Evolutionary conservation across 2,329 filamentous ascomycete species (phyloP).

Genomic region (Penicillium sp.): DNA sequence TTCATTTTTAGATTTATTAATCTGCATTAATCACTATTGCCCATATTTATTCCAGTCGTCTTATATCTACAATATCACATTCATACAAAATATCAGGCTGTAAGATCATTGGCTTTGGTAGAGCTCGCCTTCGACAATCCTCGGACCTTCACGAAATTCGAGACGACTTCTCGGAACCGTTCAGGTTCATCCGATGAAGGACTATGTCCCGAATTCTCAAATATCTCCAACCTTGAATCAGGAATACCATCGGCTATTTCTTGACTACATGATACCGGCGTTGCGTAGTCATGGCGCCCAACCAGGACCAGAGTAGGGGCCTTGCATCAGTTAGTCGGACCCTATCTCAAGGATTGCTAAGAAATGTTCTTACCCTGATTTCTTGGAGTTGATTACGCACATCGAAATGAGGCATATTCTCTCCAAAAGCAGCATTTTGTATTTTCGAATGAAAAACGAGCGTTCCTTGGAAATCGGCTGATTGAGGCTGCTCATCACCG

Average conservation of each 20-base stretch:
- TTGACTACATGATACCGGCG: slow-evolving; percentile 1
- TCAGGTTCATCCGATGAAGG: slow-evolving; percentile 4
- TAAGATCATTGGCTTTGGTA: not conserved
- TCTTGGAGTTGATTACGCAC: not conserved
- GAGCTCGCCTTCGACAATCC: not conserved
- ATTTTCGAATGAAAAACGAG: not conserved
- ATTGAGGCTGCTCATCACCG: not conserved
- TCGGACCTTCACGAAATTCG: not conserved
- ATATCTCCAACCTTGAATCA: slow-evolving; percentile 1
- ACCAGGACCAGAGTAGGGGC: slow-evolving; percentile 3
- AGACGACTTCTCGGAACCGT: not conserved
- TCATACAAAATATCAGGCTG: not conserved
- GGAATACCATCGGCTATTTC: not conserved
- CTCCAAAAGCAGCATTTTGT: slow-evolving; percentile 2
- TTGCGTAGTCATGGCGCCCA: not conserved
- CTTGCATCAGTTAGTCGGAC: not conserved
- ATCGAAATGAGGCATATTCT: slow-evolving; percentile 2
- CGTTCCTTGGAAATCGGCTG: slow-evolving; percentile 1
- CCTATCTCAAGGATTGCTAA: not conserved
- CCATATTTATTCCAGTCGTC: not conserved
- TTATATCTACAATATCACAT: not conserved
- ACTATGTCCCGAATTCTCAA: slow-evolving; percentile 3
- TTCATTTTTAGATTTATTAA: too few species aligned
- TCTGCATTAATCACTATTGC: too few species aligned
- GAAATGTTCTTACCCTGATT: not conserved